Evolutionary conservation across 2,329 filamentous ascomycete species (phyloP).

Genomic region (Metarhizium brunneum): DNA sequence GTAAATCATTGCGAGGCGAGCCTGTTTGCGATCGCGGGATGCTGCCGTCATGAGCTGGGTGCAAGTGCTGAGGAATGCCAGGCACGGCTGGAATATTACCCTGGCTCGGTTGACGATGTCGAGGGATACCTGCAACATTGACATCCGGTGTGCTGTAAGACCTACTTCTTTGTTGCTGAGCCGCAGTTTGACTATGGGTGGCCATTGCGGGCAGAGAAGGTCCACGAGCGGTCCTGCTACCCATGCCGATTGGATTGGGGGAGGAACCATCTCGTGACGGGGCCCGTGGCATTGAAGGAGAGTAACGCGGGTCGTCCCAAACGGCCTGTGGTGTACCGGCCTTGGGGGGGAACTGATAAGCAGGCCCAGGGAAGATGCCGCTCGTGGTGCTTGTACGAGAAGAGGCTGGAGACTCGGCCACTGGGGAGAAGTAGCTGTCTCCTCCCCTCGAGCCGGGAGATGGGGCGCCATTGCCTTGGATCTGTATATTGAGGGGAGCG

Average conservation of each 20-base stretch:
- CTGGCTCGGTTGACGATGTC: slow-evolving; percentile 45
- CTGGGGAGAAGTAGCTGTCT: slow-evolving; percentile 94
- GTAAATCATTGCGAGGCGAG: slow-evolving; percentile 63
- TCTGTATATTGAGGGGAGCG: slow-evolving; percentile 60
- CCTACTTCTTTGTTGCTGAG: slow-evolving; percentile 65
- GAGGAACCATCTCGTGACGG: slow-evolving; percentile 69
- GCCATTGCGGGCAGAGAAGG: slow-evolving; percentile 71
- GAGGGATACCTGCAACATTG: slow-evolving; percentile 55
- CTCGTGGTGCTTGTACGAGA: slow-evolving; percentile 68
- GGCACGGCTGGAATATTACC: slow-evolving; percentile 60
- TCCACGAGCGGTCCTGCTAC: slow-evolving; percentile 59
- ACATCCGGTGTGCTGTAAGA: slow-evolving; percentile 96
- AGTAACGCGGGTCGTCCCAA: slow-evolving; percentile 77
- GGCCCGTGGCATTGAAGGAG: slow-evolving; percentile 73
- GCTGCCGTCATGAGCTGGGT: slow-evolving; percentile 48
- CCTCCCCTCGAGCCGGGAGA: slow-evolving; percentile 54
- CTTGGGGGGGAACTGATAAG: slow-evolving; percentile 66
- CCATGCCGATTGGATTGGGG: slow-evolving; percentile 53
- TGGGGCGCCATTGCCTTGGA: slow-evolving; percentile 32
- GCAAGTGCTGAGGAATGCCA: slow-evolving; percentile 64
- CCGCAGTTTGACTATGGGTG: slow-evolving; percentile 41
- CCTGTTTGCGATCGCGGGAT: slow-evolving; percentile 74
- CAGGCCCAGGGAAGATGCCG: slow-evolving; percentile 53
- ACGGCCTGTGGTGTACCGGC: slow-evolving; percentile 54
- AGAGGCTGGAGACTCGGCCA: slow-evolving; percentile 68